These are phyloP conservation scores for Talaromyces thailandensis DNA, from an alignment of 495 filamentous ascomycete genomes.

Conservation along the genomic window DNA sequence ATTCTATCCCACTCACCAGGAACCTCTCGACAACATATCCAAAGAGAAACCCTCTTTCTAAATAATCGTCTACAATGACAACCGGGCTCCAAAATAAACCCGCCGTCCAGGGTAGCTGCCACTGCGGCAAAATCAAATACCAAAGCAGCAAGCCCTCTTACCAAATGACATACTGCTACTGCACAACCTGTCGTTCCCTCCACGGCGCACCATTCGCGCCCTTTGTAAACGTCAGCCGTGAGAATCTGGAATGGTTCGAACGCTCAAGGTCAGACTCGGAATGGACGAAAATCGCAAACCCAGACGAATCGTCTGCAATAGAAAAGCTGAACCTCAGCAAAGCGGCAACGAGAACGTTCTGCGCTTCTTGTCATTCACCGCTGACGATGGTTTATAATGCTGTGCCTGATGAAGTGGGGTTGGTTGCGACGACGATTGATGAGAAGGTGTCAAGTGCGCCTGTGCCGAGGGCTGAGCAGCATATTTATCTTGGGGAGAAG, in stretches of 20 bases:
- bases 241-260: background rate
- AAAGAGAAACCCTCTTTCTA: background rate
- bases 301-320: background rate
- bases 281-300: background rate
- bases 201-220: background rate
- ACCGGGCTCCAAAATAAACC: background rate
- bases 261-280: too few relatives aligned
- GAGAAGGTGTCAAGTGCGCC: background rate
- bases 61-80: background rate
- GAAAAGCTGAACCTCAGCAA: background rate
- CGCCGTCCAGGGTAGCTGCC: background rate
- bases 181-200: background rate
- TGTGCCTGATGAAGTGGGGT: background rate
- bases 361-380: background rate
- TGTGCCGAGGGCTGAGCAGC: background rate
- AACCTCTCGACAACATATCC: background rate
- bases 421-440: background rate
- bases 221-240: background rate
- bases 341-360: background rate
- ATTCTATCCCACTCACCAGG: too few relatives aligned
- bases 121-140: slow-evolving; percentile 2
- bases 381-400: background rate
- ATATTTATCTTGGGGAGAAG: background rate
- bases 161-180: background rate
- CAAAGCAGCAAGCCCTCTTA: background rate